These are phyloP conservation scores for Dissoconium aciculare DNA, from an alignment of 2,329 filamentous ascomycete species.

Conservation along the genomic window DNA sequence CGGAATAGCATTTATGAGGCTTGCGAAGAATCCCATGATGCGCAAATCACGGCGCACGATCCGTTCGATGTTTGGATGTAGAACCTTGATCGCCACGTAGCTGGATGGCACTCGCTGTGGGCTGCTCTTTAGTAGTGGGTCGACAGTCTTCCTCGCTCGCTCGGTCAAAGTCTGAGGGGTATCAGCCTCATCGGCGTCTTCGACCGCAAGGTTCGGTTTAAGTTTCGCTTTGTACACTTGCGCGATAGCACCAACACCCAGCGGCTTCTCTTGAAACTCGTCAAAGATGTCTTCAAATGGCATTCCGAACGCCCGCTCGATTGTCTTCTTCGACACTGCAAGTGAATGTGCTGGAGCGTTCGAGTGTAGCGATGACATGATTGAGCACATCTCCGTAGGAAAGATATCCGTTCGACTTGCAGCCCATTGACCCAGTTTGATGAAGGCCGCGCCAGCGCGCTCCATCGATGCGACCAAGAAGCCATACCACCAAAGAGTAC, in stretches of 20 bases:
- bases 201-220: slow-evolving; percentile 58
- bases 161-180: slow-evolving; percentile 45
- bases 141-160: slow-evolving; percentile 66
- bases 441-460: slow-evolving; percentile 83
- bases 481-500: slow-evolving; percentile 87
- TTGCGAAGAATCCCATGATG: slow-evolving; percentile 89
- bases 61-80: slow-evolving; percentile 82
- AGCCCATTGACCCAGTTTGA: slow-evolving; percentile 98
- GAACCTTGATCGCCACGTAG: slow-evolving; percentile 90
- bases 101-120: slow-evolving; percentile 74
- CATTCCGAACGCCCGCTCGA: slow-evolving; percentile 68
- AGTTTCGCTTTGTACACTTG: slow-evolving; percentile 95
- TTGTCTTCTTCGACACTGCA: slow-evolving; percentile 59
- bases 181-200: slow-evolving; percentile 42
- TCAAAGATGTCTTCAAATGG: slow-evolving; percentile 85
- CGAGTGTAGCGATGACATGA: slow-evolving; percentile 91
- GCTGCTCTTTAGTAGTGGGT: slow-evolving; percentile 71
- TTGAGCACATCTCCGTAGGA: slow-evolving; percentile 74
- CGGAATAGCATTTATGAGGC: slow-evolving; percentile 67
- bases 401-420: slow-evolving; percentile 95
- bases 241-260: slow-evolving; percentile 90
- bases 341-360: slow-evolving; percentile 86
- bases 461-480: slow-evolving; percentile 87
- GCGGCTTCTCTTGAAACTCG: slow-evolving; percentile 76
- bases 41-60: slow-evolving; percentile 77